Percentiles rank a stretch among this genome's conserved stretches.
These are phyloP conservation scores for Plantago coronopus DNA, from an alignment of 305 asterid species.

Conservation along the genomic window DNA sequence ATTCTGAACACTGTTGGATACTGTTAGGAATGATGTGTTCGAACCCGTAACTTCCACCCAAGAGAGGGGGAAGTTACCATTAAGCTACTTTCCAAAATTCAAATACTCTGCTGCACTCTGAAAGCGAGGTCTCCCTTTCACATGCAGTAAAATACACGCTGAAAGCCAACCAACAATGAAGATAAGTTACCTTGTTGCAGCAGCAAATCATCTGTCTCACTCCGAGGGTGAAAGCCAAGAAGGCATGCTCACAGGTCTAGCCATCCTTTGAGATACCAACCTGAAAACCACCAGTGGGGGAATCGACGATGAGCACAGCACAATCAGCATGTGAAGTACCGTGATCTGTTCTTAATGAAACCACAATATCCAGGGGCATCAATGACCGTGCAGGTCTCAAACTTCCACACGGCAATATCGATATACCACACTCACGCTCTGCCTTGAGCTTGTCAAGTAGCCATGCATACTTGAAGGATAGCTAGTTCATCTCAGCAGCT, in stretches of 20 bases:
- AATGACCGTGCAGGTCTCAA: slow-evolving; percentile 42
- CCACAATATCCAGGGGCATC: slow-evolving; percentile 1
- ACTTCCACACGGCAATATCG: slow-evolving; percentile 39
- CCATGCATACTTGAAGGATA: slow-evolving; percentile 50
- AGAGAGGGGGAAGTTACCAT: too few species aligned
- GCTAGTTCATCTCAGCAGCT: slow-evolving; percentile 55
- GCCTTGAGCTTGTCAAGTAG: slow-evolving; percentile 53
- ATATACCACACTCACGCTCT: slow-evolving; percentile 43
- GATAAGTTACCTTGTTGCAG: slow-evolving; percentile 43
- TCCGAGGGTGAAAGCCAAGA: slow-evolving; percentile 67
- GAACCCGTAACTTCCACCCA: too few species aligned
- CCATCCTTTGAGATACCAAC: slow-evolving; percentile 79
- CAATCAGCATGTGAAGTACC: too few species aligned
- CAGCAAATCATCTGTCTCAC: slow-evolving; percentile 58
- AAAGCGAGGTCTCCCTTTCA: background rate
- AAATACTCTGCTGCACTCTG: background rate
- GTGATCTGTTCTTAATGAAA: too few species aligned
- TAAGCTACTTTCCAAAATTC: background rate
- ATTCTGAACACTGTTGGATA: too few species aligned
- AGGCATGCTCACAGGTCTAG: slow-evolving; percentile 74
- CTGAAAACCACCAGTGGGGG: slow-evolving; percentile 68
- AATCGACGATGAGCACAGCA: slow-evolving; percentile 42
- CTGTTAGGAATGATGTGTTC: too few species aligned
- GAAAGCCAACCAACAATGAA: background rate
- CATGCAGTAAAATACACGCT: background rate